These are phyloP conservation scores for Onygenales sp. DNA, from an alignment of 2,329 filamentous ascomycete genomes.

Conservation along the genomic window DNA sequence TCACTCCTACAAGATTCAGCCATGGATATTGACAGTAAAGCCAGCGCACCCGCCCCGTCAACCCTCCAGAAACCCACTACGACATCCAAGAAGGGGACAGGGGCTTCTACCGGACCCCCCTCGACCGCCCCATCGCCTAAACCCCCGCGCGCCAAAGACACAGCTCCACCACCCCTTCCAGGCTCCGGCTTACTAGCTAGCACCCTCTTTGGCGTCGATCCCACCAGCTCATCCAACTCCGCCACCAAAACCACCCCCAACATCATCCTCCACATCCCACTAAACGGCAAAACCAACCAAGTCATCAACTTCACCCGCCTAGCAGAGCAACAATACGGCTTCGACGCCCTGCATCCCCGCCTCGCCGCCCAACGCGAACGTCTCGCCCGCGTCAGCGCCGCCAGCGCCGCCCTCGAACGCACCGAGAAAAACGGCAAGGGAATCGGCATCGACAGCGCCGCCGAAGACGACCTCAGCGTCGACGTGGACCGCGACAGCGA, in stretches of 20 bases:
- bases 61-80: conserved; percentile 18
- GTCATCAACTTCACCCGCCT: conserved; percentile 93
- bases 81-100: conserved; percentile 34
- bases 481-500: conserved; percentile 67
- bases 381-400: conserved; percentile 77
- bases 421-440: conserved; percentile 59
- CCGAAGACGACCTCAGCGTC: conserved; percentile 70
- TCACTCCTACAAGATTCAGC: conserved; percentile 15
- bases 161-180: conserved; percentile 44
- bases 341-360: conserved; percentile 85
- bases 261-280: conserved; percentile 73
- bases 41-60: conserved; percentile 6
- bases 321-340: conserved; percentile 88
- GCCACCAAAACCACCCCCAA: conserved; percentile 50
- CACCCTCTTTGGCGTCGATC: conserved; percentile 48
- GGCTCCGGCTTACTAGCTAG: conserved; percentile 57
- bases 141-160: conserved; percentile 45
- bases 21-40: conserved; percentile 26
- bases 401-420: conserved; percentile 74
- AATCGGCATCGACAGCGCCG: conserved; percentile 63
- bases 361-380: conserved; percentile 81
- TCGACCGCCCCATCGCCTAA: conserved; percentile 49
- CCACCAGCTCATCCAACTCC: conserved; percentile 35
- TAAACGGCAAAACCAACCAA: conserved; percentile 75
- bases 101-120: conserved; percentile 37